Evolutionary conservation across 2,329 filamentous ascomycete species (phyloP), one percentile per base, ranked within the genome.

Genomic region (Monosporascus sp.): DNA sequence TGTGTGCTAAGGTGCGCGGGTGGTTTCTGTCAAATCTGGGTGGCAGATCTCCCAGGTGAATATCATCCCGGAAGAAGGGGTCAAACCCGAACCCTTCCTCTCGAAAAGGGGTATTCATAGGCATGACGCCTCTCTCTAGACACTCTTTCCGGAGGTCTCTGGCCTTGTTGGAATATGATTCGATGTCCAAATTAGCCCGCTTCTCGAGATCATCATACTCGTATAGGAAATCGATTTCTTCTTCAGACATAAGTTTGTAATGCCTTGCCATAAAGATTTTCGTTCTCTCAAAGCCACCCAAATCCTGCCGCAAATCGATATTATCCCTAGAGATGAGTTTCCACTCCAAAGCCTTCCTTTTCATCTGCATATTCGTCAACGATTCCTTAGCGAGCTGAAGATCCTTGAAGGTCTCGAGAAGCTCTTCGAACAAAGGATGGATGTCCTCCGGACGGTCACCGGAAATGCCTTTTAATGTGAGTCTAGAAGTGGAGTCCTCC

Each of bases 381-480:
- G 76, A 70, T 53, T 82, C 78, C 48, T 68, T 70, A 15, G 75
- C 74, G 31, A 77, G 68, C 45, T 74, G 70, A n/a, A 76, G 64
- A 18, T 80, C 73, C 1, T 70, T 72, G 9, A 76, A 69, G 1
- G 71, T 69, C 14, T 71, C 68, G 17, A 75, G 68, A 6, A 81
- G 67, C 18, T 72, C 64, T 11, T 66, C 58, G 57, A 79, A 81
- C 3, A 76, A 64, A 2, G 78, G 78, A 54, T 81, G 77, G 1
- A 73, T 61, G 39, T 75, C 73, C 51, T 74, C 71, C 1, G 62
- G 56, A 5, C 65, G 62, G 22, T 68, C 65, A 47, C 60, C 64
- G n/a, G 58, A 60, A 44, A 68, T 68, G 9, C 66, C 66, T 44
- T 57, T 58, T 24, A 68, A 53, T 36, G 50, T 44, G 41, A 24